These are phyloP conservation scores for Salvia splendens DNA, from an alignment of 257 asterid genomes.

Conservation along the genomic window DNA sequence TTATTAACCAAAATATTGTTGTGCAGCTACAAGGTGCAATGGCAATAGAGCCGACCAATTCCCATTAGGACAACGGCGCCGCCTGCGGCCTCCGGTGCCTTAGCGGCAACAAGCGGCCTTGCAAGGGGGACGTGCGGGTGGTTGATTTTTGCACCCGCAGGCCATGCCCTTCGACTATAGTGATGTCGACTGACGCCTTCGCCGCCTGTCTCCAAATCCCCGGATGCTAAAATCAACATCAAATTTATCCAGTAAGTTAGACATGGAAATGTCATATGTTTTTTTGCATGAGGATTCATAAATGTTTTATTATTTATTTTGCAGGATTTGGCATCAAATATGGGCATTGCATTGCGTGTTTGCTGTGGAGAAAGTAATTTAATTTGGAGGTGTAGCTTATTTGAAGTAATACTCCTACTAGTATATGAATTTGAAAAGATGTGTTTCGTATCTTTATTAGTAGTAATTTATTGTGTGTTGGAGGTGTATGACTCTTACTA, in stretches of 20 bases:
- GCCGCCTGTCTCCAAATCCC: conserved; percentile 48
- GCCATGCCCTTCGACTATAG: conserved; percentile 70
- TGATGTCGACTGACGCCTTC: conserved; percentile 65
- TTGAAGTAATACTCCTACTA: too few species aligned
- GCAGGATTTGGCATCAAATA: conserved; percentile 32
- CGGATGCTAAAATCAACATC: conserved; percentile 60
- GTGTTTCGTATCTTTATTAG: too few species aligned
- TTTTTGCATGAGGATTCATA: not conserved
- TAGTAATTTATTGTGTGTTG: too few species aligned
- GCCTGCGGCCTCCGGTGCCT: conserved; percentile 74
- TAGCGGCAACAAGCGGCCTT: conserved; percentile 57
- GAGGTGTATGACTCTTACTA: too few species aligned
- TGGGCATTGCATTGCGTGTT: not conserved
- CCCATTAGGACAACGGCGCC: conserved; percentile 85
- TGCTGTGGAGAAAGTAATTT: too few species aligned
- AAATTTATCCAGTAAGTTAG: conserved; percentile 57
- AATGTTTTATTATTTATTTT: not conserved
- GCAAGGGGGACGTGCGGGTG: conserved; percentile 61
- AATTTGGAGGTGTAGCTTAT: conserved; percentile 1
- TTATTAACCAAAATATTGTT: not conserved
- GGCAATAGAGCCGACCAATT: conserved; percentile 70
- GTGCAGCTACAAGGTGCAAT: conserved; percentile 66
- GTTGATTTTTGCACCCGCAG: conserved; percentile 63
- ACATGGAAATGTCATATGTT: too few species aligned
- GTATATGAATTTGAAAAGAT: too few species aligned